Conservation (phyloP, 805 yeast genomes). For the Saturnispora gosingensis region DNA sequence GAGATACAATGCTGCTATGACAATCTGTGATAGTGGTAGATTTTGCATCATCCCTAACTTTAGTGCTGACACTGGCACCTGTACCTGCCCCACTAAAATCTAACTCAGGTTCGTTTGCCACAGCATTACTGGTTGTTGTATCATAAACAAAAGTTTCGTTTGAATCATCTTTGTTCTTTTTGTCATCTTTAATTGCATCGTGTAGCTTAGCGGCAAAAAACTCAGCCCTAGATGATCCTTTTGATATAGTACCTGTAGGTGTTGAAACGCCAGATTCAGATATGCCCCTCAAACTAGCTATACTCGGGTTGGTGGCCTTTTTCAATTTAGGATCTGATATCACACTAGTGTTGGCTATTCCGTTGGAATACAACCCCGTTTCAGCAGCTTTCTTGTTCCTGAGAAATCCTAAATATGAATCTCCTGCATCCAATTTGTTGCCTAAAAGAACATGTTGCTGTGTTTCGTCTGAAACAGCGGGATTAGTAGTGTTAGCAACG, state of each 20-base stretch:
- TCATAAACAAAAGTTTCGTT: conserved; percentile 98
- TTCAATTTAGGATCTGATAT: conserved; percentile 10
- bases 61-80: neutral
- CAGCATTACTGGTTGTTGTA: conserved; percentile 27
- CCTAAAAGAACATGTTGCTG: neutral
- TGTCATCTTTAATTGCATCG: conserved; percentile 85
- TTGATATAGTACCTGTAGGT: conserved; percentile 26
- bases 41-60: conserved; percentile 1
- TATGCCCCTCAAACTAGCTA: conserved; percentile 22
- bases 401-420: conserved; percentile 6
- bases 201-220: conserved; percentile 93
- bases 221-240: conserved; percentile 70
- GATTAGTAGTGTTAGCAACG: neutral
- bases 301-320: conserved; percentile 17
- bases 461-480: neutral
- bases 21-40: conserved; percentile 2
- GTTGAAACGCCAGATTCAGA: conserved; percentile 20
- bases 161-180: conserved; percentile 59
- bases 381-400: conserved; percentile 5
- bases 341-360: neutral
- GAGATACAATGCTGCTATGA: neutral
- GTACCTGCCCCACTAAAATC: conserved; percentile 5
- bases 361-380: neutral
- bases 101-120: conserved; percentile 2
- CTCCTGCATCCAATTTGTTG: conserved; percentile 1